Conservation (phyloP, 176 grass and related monocot genomes). For the Lolium perenne region DNA sequence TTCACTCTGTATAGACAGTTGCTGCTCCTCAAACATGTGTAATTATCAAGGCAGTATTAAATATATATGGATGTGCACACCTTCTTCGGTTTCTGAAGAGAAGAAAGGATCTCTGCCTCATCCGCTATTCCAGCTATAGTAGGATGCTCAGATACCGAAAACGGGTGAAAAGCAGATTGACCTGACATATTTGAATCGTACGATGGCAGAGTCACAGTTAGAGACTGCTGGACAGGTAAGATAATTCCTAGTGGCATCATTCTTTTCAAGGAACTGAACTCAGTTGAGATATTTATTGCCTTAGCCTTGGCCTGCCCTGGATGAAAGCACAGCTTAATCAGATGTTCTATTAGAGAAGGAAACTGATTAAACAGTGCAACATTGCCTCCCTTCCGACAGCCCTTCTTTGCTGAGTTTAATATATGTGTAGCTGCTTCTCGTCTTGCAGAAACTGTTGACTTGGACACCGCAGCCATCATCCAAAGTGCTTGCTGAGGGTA, state of each 20-base stretch:
- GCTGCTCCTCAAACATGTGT: conserved; percentile 13
- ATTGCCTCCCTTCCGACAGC: conserved; percentile 59
- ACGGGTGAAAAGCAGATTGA: conserved; percentile 75
- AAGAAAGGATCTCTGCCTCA: conserved; percentile 92
- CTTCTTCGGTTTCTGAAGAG: conserved; percentile 98
- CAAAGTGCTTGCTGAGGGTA: conserved; percentile 97
- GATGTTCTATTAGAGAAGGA: conserved; percentile 80
- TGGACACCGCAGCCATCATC: conserved; percentile 99
- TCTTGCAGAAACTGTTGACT: conserved; percentile 82
- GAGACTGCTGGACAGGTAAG: conserved; percentile 93
- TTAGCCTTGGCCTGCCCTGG: conserved; percentile 74
- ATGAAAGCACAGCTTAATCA: conserved; percentile 96
- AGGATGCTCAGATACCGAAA: conserved; percentile 82
- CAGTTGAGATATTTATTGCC: conserved; percentile 85
- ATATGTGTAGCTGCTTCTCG: conserved; percentile 87
- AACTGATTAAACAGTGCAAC: conserved; percentile 75
- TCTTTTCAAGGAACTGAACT: conserved; percentile 98
- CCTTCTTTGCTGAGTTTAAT: conserved; percentile 79
- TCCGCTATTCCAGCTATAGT: conserved; percentile 93
- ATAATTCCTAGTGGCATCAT: conserved; percentile 99
- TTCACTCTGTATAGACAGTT: neutral
- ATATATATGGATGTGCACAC: conserved; percentile 36
- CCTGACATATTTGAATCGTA: conserved; percentile 70
- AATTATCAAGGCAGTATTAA: conserved; percentile 28
- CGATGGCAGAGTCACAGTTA: conserved; percentile 89